Evolutionary conservation across 495 filamentous ascomycete genomes (phyloP), one percentile per base, ranked within the genome.

Genomic region (Annulohypoxylon maeteangense): DNA sequence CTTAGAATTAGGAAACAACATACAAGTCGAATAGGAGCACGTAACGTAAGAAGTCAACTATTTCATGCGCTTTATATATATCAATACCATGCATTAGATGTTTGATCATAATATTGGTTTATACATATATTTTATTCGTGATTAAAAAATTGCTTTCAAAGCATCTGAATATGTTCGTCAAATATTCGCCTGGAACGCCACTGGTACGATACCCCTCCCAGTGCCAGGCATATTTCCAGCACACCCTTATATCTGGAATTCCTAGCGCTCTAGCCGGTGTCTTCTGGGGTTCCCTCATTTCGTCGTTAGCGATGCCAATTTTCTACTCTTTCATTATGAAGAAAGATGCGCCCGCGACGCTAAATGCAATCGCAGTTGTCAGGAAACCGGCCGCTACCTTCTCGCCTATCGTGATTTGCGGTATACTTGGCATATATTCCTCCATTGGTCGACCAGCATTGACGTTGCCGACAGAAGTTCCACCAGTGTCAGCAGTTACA

Each of bases 301-400:
- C 58, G 5, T 63, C 68, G 23, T 71, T 20, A 55, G 38, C 36
- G 27, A 32, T 27, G n/a, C 56, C 31, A 23, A 2, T 20, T 32
- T 27, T 18, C 45, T 76, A 76, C 32, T 69, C 80, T 18, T 77
- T 76, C 62, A 81, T 80, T n/a, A 85, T 77, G 65, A 85, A 83
- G 40, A 78, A 72, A 34, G 76, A 74, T 10, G 83, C 81, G 3
- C 83, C 84, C 0, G 87, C 55, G 75, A 91, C 86, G 31, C 81
- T 79, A 14, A 83, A 75, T 20, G 87, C 75, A 3, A 92, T 83
- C 31, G 89, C 76, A 23, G 85, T 80, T 12, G 91, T 93, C 58
- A 90, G 48, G 56, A 92, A 87, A 4, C 86, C 89, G 7, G 91
- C 91, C 50, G 89, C 90, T 0, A 89, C 87, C 47, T 80, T 80